Evolutionary conservation across 2,329 filamentous ascomycete species (phyloP).

Genomic region (Alternaria postmessia): DNA sequence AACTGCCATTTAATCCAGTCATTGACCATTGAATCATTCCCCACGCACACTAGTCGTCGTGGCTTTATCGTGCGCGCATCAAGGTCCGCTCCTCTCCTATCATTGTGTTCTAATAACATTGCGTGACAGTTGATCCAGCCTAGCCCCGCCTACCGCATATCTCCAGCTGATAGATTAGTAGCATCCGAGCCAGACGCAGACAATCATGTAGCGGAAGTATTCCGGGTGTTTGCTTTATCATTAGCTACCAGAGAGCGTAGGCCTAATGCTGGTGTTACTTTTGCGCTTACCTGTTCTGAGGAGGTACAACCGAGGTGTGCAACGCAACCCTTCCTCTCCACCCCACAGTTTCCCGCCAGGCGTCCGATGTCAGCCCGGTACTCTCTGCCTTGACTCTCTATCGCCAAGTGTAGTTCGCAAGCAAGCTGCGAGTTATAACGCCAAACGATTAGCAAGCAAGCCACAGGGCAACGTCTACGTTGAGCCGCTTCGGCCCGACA

Average conservation of each 20-base stretch:
- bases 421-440: slow-evolving; percentile 1
- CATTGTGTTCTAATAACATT: slow-evolving; percentile 24
- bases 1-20: slow-evolving; percentile 26
- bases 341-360: slow-evolving; percentile 39
- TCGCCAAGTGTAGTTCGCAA: slow-evolving; percentile 7
- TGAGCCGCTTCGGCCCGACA: slow-evolving; percentile 24
- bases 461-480: slow-evolving; percentile 14
- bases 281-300: slow-evolving; percentile 24
- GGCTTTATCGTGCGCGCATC: slow-evolving; percentile 32
- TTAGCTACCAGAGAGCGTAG: neutral
- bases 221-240: slow-evolving; percentile 2
- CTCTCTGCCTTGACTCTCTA: slow-evolving; percentile 9
- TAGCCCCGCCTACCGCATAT: slow-evolving; percentile 10
- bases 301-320: slow-evolving; percentile 40
- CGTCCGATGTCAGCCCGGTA: slow-evolving; percentile 16
- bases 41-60: slow-evolving; percentile 36
- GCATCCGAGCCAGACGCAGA: slow-evolving; percentile 1
- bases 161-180: slow-evolving; percentile 16
- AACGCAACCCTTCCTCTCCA: slow-evolving; percentile 30
- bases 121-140: slow-evolving; percentile 19
- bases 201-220: slow-evolving; percentile 1
- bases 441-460: slow-evolving; percentile 8
- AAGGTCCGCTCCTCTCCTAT: slow-evolving; percentile 30
- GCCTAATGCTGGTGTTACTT: slow-evolving; percentile 6
- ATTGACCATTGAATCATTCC: slow-evolving; percentile 34